phyloP scores from a whole-genome alignment of 2,329 filamentous ascomycete species.

The Diplodia seriata region DNA sequence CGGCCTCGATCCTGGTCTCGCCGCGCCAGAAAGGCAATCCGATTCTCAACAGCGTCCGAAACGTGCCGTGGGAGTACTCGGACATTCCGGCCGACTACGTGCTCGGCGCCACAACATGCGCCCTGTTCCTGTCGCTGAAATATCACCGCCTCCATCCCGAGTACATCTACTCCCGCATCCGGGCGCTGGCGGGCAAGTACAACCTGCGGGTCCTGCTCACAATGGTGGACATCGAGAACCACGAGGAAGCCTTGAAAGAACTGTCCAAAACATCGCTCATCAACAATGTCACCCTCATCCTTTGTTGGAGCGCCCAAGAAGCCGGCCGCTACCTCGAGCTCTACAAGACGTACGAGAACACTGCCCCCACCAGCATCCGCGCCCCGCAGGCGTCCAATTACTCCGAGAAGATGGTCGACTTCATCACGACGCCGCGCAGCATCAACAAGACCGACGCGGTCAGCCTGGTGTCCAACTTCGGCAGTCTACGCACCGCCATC shows the following conservation, averaged over 20 bases:
- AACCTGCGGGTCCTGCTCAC: conserved; percentile 83
- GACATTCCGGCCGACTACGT: conserved; percentile 97
- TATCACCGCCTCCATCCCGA: conserved; percentile 97
- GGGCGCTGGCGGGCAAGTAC: conserved; percentile 82
- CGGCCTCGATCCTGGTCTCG: conserved; percentile 86
- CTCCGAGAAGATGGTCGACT: conserved; percentile 85
- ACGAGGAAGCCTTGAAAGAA: conserved; percentile 88
- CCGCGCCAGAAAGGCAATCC: conserved; percentile 95
- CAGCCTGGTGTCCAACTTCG: conserved; percentile 88
- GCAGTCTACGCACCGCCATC: conserved; percentile 82
- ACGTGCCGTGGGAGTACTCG: conserved; percentile 90
- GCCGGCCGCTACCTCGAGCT: conserved; percentile 92
- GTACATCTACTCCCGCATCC: conserved; percentile 95
- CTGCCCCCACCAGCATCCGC: conserved; percentile 79
- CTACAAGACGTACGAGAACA: conserved; percentile 93
- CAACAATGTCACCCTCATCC: conserved; percentile 88
- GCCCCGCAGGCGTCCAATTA: conserved; percentile 81
- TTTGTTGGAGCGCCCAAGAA: conserved; percentile 94
- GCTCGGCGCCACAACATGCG: conserved; percentile 84
- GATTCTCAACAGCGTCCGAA: conserved; percentile 78
- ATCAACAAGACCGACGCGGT: conserved; percentile 96
- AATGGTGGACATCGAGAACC: conserved; percentile 94
- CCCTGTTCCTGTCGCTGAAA: conserved; percentile 91
- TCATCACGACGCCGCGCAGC: conserved; percentile 86
- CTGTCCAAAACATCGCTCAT: conserved; percentile 90